Conservation (phyloP, 148 eudicot genomes). For the Dianthus caryophyllus region DNA sequence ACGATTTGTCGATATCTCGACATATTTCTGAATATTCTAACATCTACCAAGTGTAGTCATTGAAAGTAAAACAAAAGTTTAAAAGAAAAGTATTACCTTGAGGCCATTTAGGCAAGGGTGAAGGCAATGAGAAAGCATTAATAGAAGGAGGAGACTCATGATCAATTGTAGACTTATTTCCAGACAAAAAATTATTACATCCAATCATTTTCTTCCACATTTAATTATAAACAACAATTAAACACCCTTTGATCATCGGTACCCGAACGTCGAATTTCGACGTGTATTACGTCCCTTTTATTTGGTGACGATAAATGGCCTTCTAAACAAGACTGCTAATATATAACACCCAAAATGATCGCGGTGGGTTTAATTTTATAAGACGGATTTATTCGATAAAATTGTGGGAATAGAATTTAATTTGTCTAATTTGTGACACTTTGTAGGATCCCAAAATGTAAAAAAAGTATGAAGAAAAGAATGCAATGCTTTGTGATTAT, state of each 20-base stretch:
- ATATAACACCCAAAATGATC: background rate
- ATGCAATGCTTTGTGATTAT: background rate
- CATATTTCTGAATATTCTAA: too few relatives aligned
- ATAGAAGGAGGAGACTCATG: constrained; percentile 19
- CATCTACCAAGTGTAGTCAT: too few relatives aligned
- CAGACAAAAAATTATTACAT: constrained; percentile 29
- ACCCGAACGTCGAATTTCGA: too few relatives aligned
- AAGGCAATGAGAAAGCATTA: constrained; percentile 59
- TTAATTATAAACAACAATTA: background rate
- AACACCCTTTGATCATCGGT: too few relatives aligned
- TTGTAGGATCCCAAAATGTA: background rate
- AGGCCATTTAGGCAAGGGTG: constrained; percentile 78
- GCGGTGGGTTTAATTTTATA: background rate
- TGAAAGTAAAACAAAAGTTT: too few relatives aligned
- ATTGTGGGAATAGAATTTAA: background rate
- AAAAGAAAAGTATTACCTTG: constrained; percentile 36
- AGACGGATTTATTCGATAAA: background rate
- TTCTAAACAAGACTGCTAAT: too few relatives aligned
- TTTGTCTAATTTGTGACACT: background rate
- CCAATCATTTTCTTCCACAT: constrained; percentile 33
- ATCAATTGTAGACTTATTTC: constrained; percentile 31
- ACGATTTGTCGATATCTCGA: too few relatives aligned
- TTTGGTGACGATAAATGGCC: too few relatives aligned
- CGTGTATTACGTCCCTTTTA: too few relatives aligned
- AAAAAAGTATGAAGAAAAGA: constrained; percentile 8